Percentiles rank a stretch among this genome's conserved stretches.
These are phyloP conservation scores for Solanum pinnatisectum DNA, from an alignment of 257 asterid species.

Conservation along the genomic window DNA sequence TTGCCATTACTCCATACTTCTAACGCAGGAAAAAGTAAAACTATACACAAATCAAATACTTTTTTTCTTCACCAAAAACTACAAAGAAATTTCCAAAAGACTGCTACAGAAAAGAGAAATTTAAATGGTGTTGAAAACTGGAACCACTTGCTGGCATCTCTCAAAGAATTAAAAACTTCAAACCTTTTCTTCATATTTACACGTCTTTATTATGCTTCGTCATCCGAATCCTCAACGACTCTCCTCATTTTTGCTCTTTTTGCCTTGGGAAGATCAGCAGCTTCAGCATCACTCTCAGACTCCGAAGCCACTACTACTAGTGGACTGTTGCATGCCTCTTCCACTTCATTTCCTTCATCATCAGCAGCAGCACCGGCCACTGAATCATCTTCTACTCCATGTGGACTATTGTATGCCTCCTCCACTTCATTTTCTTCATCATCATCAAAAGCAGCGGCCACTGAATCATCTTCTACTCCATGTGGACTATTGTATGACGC, in stretches of 20 bases:
- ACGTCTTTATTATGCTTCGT: constrained; percentile 19
- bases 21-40: background rate
- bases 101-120: background rate
- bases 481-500: constrained; percentile 7
- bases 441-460: background rate
- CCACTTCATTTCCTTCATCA: background rate
- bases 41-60: background rate
- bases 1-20: background rate
- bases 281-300: constrained; percentile 21
- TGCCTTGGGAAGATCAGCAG: constrained; percentile 18
- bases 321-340: constrained; percentile 10
- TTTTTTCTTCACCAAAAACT: background rate
- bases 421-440: background rate
- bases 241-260: constrained; percentile 41
- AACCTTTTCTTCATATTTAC: background rate
- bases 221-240: constrained; percentile 56
- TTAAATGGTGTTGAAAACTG: background rate
- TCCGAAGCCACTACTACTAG: constrained; percentile 38
- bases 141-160: background rate
- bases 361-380: background rate
- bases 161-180: background rate
- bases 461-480: background rate
- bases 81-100: background rate
- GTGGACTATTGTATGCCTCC: constrained; percentile 5
- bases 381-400: background rate